Evolutionary conservation across 257 asterid species (phyloP).

Genomic region (Scutellaria minor): DNA sequence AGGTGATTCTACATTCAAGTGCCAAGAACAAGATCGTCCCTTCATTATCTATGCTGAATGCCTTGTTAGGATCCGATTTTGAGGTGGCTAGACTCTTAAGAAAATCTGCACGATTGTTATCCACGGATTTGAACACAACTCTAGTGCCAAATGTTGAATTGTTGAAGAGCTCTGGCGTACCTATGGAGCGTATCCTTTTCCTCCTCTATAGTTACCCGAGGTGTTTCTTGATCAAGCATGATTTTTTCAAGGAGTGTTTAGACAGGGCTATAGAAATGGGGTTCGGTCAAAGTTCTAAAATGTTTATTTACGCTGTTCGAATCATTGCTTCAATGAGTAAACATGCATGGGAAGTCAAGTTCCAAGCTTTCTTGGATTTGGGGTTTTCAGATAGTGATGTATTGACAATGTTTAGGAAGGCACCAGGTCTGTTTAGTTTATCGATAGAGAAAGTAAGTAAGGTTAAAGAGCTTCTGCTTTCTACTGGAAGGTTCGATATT

Average conservation of each 20-base stretch:
- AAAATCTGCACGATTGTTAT: constrained; percentile 34
- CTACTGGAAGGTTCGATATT: constrained; percentile 33
- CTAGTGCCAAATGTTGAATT: constrained; percentile 47
- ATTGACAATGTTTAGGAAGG: constrained; percentile 31
- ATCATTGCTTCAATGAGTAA: constrained; percentile 25
- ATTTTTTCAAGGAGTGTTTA: constrained; percentile 10
- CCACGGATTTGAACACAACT: constrained; percentile 36
- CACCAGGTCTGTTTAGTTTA: constrained; percentile 31
- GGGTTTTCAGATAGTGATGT: constrained; percentile 43
- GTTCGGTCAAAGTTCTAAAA: constrained; percentile 21
- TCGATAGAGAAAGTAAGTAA: constrained; percentile 39
- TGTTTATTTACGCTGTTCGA: constrained; percentile 6
- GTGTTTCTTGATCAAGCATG: constrained; percentile 31
- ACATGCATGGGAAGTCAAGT: not conserved
- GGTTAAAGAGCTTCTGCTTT: constrained; percentile 32
- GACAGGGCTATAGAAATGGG: constrained; percentile 34
- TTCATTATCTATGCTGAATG: constrained; percentile 35
- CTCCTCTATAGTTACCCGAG: constrained; percentile 31
- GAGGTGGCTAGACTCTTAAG: constrained; percentile 37
- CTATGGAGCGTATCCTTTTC: constrained; percentile 26
- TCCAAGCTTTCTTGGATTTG: constrained; percentile 24
- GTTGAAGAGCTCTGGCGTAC: constrained; percentile 50
- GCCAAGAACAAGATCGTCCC: constrained; percentile 26
- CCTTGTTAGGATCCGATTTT: constrained; percentile 40
- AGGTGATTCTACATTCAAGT: constrained; percentile 12